These are phyloP conservation scores for Cutaneotrichosporon dermatis DNA, from an alignment of 1,284 basidiomycete genomes.

Conservation along the genomic window DNA sequence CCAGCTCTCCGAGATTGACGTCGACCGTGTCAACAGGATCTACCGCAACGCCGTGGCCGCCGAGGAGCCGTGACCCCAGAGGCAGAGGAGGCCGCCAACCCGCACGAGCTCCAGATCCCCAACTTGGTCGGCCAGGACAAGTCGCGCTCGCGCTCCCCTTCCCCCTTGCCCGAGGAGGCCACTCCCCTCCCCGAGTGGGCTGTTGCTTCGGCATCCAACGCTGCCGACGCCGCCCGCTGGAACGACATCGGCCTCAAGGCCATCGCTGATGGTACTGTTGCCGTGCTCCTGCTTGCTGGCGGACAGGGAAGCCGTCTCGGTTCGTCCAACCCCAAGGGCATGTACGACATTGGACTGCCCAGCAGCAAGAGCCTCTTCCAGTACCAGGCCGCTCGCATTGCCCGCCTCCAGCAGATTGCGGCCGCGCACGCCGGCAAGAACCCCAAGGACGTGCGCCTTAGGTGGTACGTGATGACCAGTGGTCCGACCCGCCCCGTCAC, in stretches of 20 bases:
- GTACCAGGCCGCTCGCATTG: constrained; percentile 92
- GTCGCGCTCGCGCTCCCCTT: constrained; percentile 27
- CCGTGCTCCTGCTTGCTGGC: constrained; percentile 92
- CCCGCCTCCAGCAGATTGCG: constrained; percentile 72
- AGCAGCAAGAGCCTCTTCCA: constrained; percentile 93
- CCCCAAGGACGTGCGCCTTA: constrained; percentile 61
- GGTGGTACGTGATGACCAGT: constrained; percentile 99
- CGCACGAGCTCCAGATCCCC: constrained; percentile 1
- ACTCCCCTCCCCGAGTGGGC: constrained; percentile 70
- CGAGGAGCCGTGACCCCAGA: constrained; percentile 53
- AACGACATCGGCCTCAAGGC: constrained; percentile 70
- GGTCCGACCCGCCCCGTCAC: constrained; percentile 88
- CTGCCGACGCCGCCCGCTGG: constrained; percentile 67
- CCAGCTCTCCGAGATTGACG: constrained; percentile 79
- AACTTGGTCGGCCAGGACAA: constrained; percentile 20
- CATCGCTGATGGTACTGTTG: constrained; percentile 75
- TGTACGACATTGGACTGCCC: constrained; percentile 93
- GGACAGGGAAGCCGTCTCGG: constrained; percentile 96
- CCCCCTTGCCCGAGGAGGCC: constrained; percentile 31
- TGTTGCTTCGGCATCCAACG: constrained; percentile 58
- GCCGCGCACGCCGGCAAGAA: constrained; percentile 55
- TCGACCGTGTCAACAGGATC: constrained; percentile 84
- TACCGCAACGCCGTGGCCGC: constrained; percentile 71
- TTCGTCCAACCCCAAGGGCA: constrained; percentile 89
- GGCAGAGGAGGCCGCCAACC: constrained; percentile 40